Evolutionary conservation across 2,329 filamentous ascomycete genomes (phyloP).

Genomic region (Catunica adiposa): DNA sequence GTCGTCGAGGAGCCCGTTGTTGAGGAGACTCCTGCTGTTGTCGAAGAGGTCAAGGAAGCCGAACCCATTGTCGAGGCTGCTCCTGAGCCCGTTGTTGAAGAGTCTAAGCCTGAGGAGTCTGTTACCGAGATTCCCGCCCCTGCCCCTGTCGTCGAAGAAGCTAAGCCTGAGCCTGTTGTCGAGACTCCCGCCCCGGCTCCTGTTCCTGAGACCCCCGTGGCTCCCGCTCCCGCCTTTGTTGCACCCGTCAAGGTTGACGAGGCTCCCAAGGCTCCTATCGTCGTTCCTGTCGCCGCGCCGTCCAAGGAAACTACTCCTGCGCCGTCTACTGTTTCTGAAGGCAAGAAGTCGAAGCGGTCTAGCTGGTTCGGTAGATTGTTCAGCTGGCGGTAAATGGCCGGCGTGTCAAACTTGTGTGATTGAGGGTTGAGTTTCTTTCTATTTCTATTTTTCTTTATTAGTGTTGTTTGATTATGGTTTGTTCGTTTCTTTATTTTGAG

Average conservation of each 20-base stretch:
- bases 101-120: slow-evolving; percentile 12
- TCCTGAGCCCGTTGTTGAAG: slow-evolving; percentile 12
- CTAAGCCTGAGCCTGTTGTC: neutral
- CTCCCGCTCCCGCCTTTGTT: slow-evolving; percentile 1
- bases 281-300: too few relatives aligned
- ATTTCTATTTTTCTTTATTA: slow-evolving; percentile 2
- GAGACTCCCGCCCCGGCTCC: slow-evolving; percentile 4
- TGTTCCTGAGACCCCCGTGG: neutral
- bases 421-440: slow-evolving; percentile 2
- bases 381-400: slow-evolving; percentile 11
- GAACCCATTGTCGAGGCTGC: slow-evolving; percentile 15
- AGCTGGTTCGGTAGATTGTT: slow-evolving; percentile 13
- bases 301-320: slow-evolving; percentile 5
- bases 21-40: slow-evolving; percentile 13
- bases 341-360: slow-evolving; percentile 11
- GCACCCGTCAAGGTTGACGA: slow-evolving; percentile 5
- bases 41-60: slow-evolving; percentile 15
- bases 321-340: neutral
- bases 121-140: slow-evolving; percentile 6
- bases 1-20: slow-evolving; percentile 15
- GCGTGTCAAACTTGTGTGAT: neutral
- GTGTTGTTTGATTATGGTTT: slow-evolving; percentile 1
- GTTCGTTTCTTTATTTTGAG: neutral
- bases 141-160: slow-evolving; percentile 14
- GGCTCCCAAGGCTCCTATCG: slow-evolving; percentile 1